phyloP scores from a whole-genome alignment of 2,329 filamentous ascomycete genomes.

The Colletotrichum gigasporum region DNA sequence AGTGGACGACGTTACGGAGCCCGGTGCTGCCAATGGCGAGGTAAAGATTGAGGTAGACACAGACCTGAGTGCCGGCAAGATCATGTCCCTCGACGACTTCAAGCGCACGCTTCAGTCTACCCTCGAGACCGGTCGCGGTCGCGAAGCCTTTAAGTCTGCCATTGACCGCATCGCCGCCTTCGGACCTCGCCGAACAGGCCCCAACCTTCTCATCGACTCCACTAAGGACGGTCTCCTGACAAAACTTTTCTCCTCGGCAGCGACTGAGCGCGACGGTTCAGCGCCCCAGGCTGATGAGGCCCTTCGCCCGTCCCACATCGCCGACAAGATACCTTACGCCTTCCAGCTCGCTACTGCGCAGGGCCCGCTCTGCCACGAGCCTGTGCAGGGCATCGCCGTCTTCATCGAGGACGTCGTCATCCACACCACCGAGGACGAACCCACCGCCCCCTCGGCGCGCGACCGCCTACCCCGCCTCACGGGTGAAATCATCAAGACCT shows the following conservation, averaged over 20 bases:
- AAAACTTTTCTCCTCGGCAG: slow-evolving; percentile 66
- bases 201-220: slow-evolving; percentile 88
- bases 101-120: slow-evolving; percentile 74
- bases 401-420: slow-evolving; percentile 84
- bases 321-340: slow-evolving; percentile 90
- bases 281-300: slow-evolving; percentile 55
- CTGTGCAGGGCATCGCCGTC: slow-evolving; percentile 91
- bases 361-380: slow-evolving; percentile 91
- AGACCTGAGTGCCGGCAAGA: slow-evolving; percentile 64
- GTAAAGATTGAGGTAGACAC: slow-evolving; percentile 59
- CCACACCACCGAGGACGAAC: slow-evolving; percentile 56
- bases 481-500: slow-evolving; percentile 90
- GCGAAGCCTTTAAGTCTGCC: slow-evolving; percentile 79
- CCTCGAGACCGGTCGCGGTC: slow-evolving; percentile 77
- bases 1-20: slow-evolving; percentile 45
- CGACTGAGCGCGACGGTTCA: slow-evolving; percentile 39
- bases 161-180: slow-evolving; percentile 90
- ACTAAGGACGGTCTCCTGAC: slow-evolving; percentile 77
- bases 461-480: slow-evolving; percentile 83
- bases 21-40: slow-evolving; percentile 37
- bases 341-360: slow-evolving; percentile 93
- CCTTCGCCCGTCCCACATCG: slow-evolving; percentile 73
- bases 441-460: slow-evolving; percentile 58
- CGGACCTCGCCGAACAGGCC: slow-evolving; percentile 84
- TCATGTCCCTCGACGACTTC: slow-evolving; percentile 79